A percentile compares a stretch with the other conserved stretches of the same genome.
These are phyloP conservation scores for Boletellus ananas DNA, from an alignment of 768 basidiomycete genomes.

Conservation along the genomic window DNA sequence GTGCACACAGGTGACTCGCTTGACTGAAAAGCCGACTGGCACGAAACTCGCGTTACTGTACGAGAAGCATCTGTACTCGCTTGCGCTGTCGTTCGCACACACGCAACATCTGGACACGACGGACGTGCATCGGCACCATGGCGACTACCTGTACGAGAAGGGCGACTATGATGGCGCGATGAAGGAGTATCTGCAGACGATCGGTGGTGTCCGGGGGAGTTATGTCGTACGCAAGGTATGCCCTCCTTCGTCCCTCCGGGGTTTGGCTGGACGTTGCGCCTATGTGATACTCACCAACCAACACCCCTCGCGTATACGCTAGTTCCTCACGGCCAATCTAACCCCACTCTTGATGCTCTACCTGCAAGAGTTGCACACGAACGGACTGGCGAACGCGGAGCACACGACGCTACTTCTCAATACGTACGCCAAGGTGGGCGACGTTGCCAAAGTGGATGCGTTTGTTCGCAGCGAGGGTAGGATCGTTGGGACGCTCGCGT, in stretches of 20 bases:
- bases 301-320: neutral
- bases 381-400: slow-evolving; percentile 89
- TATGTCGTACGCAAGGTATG: slow-evolving; percentile 94
- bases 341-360: slow-evolving; percentile 95
- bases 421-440: slow-evolving; percentile 96
- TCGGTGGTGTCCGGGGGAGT: slow-evolving; percentile 86
- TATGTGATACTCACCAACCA: slow-evolving; percentile 3
- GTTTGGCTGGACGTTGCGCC: neutral
- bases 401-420: slow-evolving; percentile 96
- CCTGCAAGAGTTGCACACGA: slow-evolving; percentile 89
- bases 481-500: slow-evolving; percentile 27
- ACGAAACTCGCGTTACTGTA: slow-evolving; percentile 88
- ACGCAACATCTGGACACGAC: slow-evolving; percentile 79
- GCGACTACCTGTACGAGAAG: slow-evolving; percentile 87
- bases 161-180: slow-evolving; percentile 92
- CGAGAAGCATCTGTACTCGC: slow-evolving; percentile 66
- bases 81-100: slow-evolving; percentile 81
- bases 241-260: neutral
- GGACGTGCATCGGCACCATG: slow-evolving; percentile 87
- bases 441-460: slow-evolving; percentile 78
- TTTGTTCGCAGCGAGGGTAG: slow-evolving; percentile 89
- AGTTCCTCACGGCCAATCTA: slow-evolving; percentile 96
- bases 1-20: slow-evolving; percentile 49
- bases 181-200: slow-evolving; percentile 87
- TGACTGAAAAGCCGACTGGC: slow-evolving; percentile 76